Base-by-base conservation (phyloP, 495 filamentous ascomycete genomes). In the Aeminium ludgeri region DNA sequence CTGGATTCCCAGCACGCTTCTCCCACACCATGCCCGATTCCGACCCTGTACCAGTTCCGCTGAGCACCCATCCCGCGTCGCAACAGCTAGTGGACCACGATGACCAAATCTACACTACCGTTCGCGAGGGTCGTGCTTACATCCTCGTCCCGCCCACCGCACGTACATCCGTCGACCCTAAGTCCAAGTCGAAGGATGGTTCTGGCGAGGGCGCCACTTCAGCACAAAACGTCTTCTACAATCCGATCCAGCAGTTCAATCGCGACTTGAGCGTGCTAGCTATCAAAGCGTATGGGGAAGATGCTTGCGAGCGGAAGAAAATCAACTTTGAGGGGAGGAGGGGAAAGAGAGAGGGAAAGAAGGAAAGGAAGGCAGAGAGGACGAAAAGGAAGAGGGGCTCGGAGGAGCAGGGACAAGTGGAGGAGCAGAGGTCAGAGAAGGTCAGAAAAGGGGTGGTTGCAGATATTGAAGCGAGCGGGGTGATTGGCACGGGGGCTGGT, bases 171-270 rank as follows among this genome's bases (percentile, higher is more conserved):
- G 45, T 46, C 16, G 59, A 63, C 19, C 64, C 67, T 4, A 60
- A 67, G 36, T 59, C 56, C 10, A 56, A 54, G 28, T 36, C 44
- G 30, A 52, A 57, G 32, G 49, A 55, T 45, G 64, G 70, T 10
- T 25, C 23, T 25, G 23, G 23, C 23, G 48, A 47, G 12, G 44
- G 16, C 30, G 25, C 29, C 16, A 7, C n/a, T 13, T n/a, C n/a
- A 48, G 52, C 29, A 17, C 84, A 93, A 55, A 71, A 76, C 20
- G 91, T 97, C 19, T 97, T 97, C 57, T 97, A 97, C 64, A 97
- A 97, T 49, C 87, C 89, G 0, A 92, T 97, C 31, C 91, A 96
- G 55, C 91, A 96, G 58, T 97, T 94, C 66, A 97, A 97, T 63
- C 74, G 89, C 8, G 89, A 97, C 60, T 62, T 97, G 49, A 93